Base-by-base conservation (phyloP, 1,139 yeast species). In the Blastobotrys serpentis region DNA sequence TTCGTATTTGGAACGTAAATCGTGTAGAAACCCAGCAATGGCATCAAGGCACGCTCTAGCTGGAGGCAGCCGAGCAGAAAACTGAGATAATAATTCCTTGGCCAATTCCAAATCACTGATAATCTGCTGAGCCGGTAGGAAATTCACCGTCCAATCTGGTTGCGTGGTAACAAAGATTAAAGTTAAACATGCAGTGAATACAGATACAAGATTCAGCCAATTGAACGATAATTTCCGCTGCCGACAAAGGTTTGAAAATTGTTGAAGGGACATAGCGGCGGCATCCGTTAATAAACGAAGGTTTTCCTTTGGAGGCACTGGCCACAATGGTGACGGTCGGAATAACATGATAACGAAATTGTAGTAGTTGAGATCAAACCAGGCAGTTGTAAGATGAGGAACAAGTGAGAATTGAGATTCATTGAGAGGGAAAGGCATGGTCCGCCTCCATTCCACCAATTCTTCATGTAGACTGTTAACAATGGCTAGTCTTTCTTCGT, bases 281-380 rank as follows among this genome's bases (percentile, higher is more conserved):
- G 59, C 57, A 34, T 54, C 53, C 3, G 57, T 48, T 4, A 56
- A 46, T 7, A 54, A 26, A 11, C 47, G 47, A 8, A 56, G 34
- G 36, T 52, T 39, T n/a, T 47, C 53, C 3, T 46, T 32, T 13
- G 59, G 53, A 3, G 62, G 61, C 3, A 43, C 40, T 2, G 62
- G 61, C 43, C 52, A 52, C 5, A 55, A 38, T 10, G 63, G 62
- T 13, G 63, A 58, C 1, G 63, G 63, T 7, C 63, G 50, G 48
- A 55, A 59, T 2, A 60, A 50, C 49, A 60, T 51, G 37, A 59
- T 54, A 16, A 57, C 52, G 40, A 55, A 45, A 25, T 57, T 58
- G 43, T 60, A 57, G 39, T 59, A 58, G 33, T 60, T 60, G 21
- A 59, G 49, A 45, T 59, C 63, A 26, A 57, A 52, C 56, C 62